Evolutionary conservation across 2,329 filamentous ascomycete genomes (phyloP).

Genomic region (Arthroderma sp.): DNA sequence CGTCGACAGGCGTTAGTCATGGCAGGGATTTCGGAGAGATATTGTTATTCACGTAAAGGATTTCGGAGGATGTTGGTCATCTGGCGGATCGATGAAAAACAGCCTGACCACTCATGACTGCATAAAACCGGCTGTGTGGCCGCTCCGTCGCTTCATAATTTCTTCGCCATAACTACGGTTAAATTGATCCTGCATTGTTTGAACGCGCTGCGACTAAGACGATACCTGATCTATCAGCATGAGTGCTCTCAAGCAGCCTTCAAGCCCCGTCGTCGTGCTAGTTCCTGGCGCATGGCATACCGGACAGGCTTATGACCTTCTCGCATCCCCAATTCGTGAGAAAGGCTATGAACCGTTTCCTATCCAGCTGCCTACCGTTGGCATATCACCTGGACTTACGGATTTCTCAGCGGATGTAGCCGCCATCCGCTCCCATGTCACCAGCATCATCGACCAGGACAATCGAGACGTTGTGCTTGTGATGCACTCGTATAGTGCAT

Average conservation of each 20-base stretch:
- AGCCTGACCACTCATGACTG: too few species aligned
- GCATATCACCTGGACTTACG: not conserved
- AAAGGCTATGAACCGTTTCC: slow-evolving; percentile 15
- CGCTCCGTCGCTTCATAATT: not conserved
- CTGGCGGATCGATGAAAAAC: too few species aligned
- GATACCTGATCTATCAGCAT: too few species aligned
- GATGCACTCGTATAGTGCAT: slow-evolving; percentile 27
- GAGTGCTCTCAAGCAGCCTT: too few species aligned
- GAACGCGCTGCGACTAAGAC: too few species aligned
- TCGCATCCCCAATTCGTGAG: slow-evolving; percentile 17
- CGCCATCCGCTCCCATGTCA: slow-evolving; percentile 14
- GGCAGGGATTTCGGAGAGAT: too few species aligned
- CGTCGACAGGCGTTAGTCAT: too few species aligned
- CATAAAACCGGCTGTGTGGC: too few species aligned
- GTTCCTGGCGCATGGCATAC: slow-evolving; percentile 27
- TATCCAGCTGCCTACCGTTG: slow-evolving; percentile 5
- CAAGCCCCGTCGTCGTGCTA: slow-evolving; percentile 16
- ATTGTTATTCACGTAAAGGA: too few species aligned
- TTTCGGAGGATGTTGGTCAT: too few species aligned
- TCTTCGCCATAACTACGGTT: not conserved
- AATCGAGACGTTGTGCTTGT: slow-evolving; percentile 17
- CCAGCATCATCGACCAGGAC: slow-evolving; percentile 11
- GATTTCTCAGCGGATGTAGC: slow-evolving; percentile 14
- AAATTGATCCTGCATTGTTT: too few species aligned
- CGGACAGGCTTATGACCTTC: slow-evolving; percentile 14